Base-by-base conservation (phyloP, 116 monocot genomes). In the Papilionanthe hybrid region DNA sequence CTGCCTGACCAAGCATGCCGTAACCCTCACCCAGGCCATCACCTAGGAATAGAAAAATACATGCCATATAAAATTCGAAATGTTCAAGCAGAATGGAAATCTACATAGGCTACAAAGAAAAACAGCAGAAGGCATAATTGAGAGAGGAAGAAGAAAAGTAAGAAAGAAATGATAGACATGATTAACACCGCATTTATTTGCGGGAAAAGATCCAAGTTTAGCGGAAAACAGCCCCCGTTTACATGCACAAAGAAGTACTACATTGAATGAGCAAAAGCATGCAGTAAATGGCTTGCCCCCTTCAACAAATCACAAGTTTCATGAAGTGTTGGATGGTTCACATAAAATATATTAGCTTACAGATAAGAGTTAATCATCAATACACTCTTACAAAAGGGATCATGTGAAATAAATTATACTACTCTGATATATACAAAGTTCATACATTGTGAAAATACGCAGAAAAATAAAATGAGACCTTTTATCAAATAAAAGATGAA, bases 1-100 rank as follows among this genome's bases (percentile, higher is more conserved):
- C 98, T 69, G 94, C 98, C 82, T 94, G 98, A 82, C 98, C 98
- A 79, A 98, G 94, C 94, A 98, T 98, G 67, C 98, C 98, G 85
- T 94, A 98, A 9, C 98, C 98, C 75, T 75, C 75, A 58, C 98
- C 94, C 77, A 98, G 82, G 79, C 94, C 98, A 86, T 98, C 98
- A 82, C 98, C 98, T 93, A 72, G 45, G 13, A 44, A 57, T 37
- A 44, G 7, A 65, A 32, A 19, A 56, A 41, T 57, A 28, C 7
- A 49, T 75, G 47, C 48, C 47, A 75, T 75, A 9, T 13, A 11
- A 49, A 13, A 13, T 44, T 48, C 49, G 44, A 42, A 73, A 73
- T 15, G 44, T 73, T 42, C 73, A 44, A 11, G 12, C 6, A 44
- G 42, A 43, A 73, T 37, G 5, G 44, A 28, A 43, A 73, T 73